Evolutionary conservation across 2,329 filamentous ascomycete genomes (phyloP).

Genomic region (Aureobasidium sp.): DNA sequence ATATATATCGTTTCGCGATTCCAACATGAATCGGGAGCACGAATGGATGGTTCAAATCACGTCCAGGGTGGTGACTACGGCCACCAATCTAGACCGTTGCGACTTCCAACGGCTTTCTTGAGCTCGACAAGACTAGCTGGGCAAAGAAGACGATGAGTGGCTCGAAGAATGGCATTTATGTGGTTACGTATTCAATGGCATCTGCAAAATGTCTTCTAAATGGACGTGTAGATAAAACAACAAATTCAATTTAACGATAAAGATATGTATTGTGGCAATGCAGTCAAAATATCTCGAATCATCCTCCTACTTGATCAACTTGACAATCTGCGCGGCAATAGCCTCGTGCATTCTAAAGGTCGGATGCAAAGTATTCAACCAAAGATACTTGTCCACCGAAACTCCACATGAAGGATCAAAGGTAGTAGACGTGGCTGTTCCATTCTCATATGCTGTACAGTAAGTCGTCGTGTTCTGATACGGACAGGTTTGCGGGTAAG

Average conservation of each 20-base stretch:
- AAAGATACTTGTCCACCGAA: constrained; percentile 56
- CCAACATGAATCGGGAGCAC: neutral
- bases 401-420: constrained; percentile 43
- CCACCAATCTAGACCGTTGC: neutral
- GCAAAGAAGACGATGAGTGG: neutral
- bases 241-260: neutral
- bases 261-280: neutral
- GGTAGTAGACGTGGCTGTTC: constrained; percentile 33
- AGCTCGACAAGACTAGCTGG: too few species aligned
- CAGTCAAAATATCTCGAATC: neutral
- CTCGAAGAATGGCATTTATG: too few species aligned
- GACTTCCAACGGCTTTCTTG: neutral
- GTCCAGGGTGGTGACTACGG: neutral
- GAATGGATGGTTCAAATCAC: neutral
- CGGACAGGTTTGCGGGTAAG: constrained; percentile 43
- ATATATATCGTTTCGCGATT: neutral
- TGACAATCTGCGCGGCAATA: constrained; percentile 44
- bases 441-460: constrained; percentile 48
- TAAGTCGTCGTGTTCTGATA: constrained; percentile 51
- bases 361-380: constrained; percentile 58
- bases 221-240: neutral
- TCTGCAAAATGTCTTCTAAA: neutral
- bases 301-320: constrained; percentile 1
- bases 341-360: constrained; percentile 56
- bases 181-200: neutral